phyloP scores from a whole-genome alignment of 768 basidiomycete genomes.

The Pleurotus eryngii region DNA sequence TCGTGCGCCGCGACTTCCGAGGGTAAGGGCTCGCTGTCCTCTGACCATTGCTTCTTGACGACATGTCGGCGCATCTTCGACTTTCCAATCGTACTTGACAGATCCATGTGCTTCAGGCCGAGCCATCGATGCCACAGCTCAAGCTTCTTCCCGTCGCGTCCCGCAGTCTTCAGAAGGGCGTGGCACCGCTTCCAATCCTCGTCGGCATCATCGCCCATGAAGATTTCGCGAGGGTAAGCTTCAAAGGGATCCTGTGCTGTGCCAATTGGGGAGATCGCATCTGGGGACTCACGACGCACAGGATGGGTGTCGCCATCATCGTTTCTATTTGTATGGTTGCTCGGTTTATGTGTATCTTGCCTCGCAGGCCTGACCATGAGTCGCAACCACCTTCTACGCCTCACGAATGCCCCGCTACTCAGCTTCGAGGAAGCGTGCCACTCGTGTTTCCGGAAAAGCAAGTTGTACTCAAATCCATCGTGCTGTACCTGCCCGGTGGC shows the following conservation, averaged over 20 bases:
- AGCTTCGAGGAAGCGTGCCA: constrained; percentile 69
- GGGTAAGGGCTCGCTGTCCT: constrained; percentile 35
- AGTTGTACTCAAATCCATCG: constrained; percentile 87
- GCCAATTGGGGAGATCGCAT: neutral
- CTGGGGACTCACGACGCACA: neutral
- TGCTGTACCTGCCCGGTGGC: constrained; percentile 72
- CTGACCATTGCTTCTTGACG: constrained; percentile 40
- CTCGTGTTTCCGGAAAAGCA: constrained; percentile 60
- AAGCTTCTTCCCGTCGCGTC: constrained; percentile 68
- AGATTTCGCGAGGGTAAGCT: constrained; percentile 39
- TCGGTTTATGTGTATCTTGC: constrained; percentile 17
- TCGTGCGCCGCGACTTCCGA: constrained; percentile 24
- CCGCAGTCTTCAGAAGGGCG: constrained; percentile 46
- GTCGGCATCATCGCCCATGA: constrained; percentile 48
- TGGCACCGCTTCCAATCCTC: constrained; percentile 62
- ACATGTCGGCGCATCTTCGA: constrained; percentile 27
- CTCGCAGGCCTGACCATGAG: constrained; percentile 73
- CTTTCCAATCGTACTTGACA: constrained; percentile 14
- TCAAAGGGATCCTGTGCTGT: constrained; percentile 14
- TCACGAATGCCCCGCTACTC: constrained; percentile 70
- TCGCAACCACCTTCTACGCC: constrained; percentile 78
- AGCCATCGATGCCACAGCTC: constrained; percentile 80
- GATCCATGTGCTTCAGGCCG: constrained; percentile 30
- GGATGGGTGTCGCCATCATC: neutral
- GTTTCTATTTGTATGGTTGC: neutral